Evolutionary conservation across 768 basidiomycete genomes (phyloP), one percentile per base, ranked within the genome.

Genomic region (Filobasidium floriforme): DNA sequence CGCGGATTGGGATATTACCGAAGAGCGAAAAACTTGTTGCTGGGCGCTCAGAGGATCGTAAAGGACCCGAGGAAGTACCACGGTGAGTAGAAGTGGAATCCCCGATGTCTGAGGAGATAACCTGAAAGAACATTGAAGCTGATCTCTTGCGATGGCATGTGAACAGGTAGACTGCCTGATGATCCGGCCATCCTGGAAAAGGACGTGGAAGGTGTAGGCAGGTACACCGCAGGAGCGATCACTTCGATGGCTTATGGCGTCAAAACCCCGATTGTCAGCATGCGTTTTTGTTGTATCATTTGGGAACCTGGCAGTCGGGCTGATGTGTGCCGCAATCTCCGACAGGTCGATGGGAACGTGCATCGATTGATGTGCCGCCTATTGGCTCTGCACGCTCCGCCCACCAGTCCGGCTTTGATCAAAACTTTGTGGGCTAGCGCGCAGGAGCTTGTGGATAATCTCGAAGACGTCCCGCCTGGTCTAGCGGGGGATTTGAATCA

Each of bases 1-100:
- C 90, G 90, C 26, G 76, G 91, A 19, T 81, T 93, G 1, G 91
- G 92, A 7, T 93, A 92, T 78, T 93, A 93, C 77, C 88, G 88
- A 46, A 85, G 90, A 51, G 91, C 90, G 19, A 85, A 88, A 55
- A 85, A 90, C 24, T 81, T 98, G 26, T 83, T 96, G 7, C 81
- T 82, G 5, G 92, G 89, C n/a, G 90, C 93, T 0, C 84, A 90
- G 76, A 90, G 87, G 68, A 87, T 85, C 40, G 85, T 91, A 22
- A 59, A 66, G 11, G 66, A 75, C 55, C 41, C 69, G 11, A 74
- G 46, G n/a, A 11, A 71, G 57, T 76, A 73, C 54, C 49, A 75
- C 15, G 73, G 72, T 72, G n/a, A n/a, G 72, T 19, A 10, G 32
- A 9, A 37, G 2, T 49, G 3, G 46, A 19, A 62, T 55, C 26